phyloP scores from a whole-genome alignment of 345 rosid genomes.

The Dovyalis caffra region DNA sequence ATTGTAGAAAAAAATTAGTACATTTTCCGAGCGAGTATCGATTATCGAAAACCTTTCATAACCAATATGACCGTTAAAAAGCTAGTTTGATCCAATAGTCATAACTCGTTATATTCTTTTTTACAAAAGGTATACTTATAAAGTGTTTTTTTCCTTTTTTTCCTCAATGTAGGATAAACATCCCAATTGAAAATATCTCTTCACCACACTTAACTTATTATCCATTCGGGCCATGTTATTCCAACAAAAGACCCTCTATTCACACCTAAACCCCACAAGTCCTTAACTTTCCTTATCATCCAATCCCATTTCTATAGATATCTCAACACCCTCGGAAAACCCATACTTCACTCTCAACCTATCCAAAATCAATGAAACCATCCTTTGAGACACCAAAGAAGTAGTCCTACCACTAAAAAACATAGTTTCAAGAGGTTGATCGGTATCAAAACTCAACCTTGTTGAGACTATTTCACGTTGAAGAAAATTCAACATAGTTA shows the following conservation, averaged over 20 bases:
- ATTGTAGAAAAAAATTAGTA: too few species aligned
- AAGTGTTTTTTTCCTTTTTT: too few species aligned
- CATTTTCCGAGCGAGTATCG: too few species aligned
- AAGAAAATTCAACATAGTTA: slow-evolving; percentile 19
- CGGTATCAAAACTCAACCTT: neutral
- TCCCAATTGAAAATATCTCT: too few species aligned
- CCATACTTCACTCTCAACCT: slow-evolving; percentile 60
- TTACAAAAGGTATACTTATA: too few species aligned
- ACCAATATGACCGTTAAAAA: too few species aligned
- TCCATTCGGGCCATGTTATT: too few species aligned
- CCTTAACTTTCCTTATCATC: slow-evolving; percentile 52
- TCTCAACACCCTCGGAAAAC: slow-evolving; percentile 56
- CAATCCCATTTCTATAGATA: slow-evolving; percentile 96
- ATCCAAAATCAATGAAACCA: slow-evolving; percentile 60
- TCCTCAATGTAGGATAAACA: too few species aligned
- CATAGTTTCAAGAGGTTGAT: slow-evolving; percentile 42
- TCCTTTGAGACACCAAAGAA: slow-evolving; percentile 76
- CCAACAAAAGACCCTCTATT: slow-evolving; percentile 92
- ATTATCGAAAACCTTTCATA: too few species aligned
- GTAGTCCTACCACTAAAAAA: slow-evolving; percentile 97
- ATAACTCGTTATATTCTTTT: too few species aligned
- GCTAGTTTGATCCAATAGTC: too few species aligned
- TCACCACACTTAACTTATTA: too few species aligned
- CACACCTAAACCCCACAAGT: slow-evolving; percentile 63
- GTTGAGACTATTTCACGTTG: slow-evolving; percentile 20